Evolutionary conservation across 768 basidiomycete species (phyloP).

Genomic region (Tricholoma sp.): DNA sequence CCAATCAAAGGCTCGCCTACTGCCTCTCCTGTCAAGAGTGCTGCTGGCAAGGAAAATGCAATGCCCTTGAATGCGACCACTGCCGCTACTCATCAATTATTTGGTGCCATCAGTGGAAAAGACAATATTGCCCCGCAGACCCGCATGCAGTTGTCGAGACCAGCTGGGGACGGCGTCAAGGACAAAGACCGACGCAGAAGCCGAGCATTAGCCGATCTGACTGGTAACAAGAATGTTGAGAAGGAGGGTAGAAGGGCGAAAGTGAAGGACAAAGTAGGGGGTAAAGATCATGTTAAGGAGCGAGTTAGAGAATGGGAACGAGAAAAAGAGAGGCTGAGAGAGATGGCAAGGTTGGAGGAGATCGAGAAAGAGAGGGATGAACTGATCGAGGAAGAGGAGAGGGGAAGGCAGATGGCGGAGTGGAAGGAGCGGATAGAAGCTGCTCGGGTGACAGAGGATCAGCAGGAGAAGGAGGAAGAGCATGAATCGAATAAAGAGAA

Average conservation of each 20-base stretch:
- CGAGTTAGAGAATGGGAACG: conserved; percentile 75
- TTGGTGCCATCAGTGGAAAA: conserved; percentile 23
- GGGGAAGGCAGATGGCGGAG: conserved; percentile 23
- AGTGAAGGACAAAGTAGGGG: conserved; percentile 24
- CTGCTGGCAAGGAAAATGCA: conserved; percentile 38
- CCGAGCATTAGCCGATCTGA: conserved; percentile 36
- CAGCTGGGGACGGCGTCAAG: conserved; percentile 5
- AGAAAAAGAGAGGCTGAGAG: conserved; percentile 62
- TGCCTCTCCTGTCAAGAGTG: conserved; percentile 28
- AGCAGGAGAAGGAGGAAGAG: conserved; percentile 18
- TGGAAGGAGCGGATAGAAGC: conserved; percentile 11
- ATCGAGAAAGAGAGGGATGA: conserved; percentile 45
- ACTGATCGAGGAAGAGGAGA: conserved; percentile 34
- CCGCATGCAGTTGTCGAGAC: conserved; percentile 3
- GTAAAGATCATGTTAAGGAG: conserved; percentile 47
- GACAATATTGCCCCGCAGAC: conserved; percentile 18
- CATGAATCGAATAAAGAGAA: conserved; percentile 22
- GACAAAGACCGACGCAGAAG: conserved; percentile 21
- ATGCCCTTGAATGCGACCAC: conserved; percentile 24
- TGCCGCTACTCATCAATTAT: conserved; percentile 24
- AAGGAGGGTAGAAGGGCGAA: conserved; percentile 9
- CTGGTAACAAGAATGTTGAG: conserved; percentile 24
- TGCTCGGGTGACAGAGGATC: conserved; percentile 21
- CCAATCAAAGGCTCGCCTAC: conserved; percentile 54
- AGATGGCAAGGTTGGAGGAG: conserved; percentile 62